phyloP scores from a whole-genome alignment of 2,329 filamentous ascomycete species.

The Sporothrix protearum region DNA sequence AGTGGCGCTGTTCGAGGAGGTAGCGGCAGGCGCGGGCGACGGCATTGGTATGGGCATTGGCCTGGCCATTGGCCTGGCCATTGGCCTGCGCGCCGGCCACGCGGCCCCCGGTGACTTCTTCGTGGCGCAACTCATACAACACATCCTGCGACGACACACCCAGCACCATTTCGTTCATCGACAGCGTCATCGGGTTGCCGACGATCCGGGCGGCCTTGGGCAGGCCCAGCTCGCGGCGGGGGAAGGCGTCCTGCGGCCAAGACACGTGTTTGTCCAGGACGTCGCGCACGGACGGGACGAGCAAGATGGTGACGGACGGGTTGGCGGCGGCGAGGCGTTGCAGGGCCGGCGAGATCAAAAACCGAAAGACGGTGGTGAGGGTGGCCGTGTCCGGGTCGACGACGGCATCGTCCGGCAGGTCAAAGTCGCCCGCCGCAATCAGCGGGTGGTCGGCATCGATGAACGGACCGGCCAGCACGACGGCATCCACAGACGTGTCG shows the following conservation, averaged over 20 bases:
- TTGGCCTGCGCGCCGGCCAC: too few relatives aligned
- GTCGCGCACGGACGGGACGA: conserved; percentile 80
- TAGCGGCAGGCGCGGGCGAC: conserved; percentile 71
- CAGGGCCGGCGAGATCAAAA: conserved; percentile 71
- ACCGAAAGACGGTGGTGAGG: conserved; percentile 76
- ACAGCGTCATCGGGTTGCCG: conserved; percentile 86
- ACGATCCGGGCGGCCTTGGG: conserved; percentile 73
- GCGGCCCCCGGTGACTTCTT: conserved; percentile 63
- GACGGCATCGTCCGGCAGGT: conserved; percentile 58
- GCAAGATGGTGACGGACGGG: conserved; percentile 73
- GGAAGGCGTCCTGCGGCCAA: conserved; percentile 68
- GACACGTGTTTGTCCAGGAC: conserved; percentile 77
- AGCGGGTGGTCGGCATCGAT: conserved; percentile 88
- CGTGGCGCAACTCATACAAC: conserved; percentile 73
- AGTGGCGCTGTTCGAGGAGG: conserved; percentile 85
- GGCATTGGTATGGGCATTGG: conserved; percentile 59
- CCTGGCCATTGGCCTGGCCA: too few relatives aligned
- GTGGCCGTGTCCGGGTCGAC: conserved; percentile 74
- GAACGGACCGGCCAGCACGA: conserved; percentile 83
- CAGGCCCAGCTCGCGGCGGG: conserved; percentile 69
- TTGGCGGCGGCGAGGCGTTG: conserved; percentile 66
- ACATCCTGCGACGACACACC: conserved; percentile 81
- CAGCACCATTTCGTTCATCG: conserved; percentile 80
- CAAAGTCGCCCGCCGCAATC: conserved; percentile 74
- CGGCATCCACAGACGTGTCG: conserved; percentile 68